phyloP scores from a whole-genome alignment of 2,329 filamentous ascomycete genomes.

The Teratosphaeria nubilosa region DNA sequence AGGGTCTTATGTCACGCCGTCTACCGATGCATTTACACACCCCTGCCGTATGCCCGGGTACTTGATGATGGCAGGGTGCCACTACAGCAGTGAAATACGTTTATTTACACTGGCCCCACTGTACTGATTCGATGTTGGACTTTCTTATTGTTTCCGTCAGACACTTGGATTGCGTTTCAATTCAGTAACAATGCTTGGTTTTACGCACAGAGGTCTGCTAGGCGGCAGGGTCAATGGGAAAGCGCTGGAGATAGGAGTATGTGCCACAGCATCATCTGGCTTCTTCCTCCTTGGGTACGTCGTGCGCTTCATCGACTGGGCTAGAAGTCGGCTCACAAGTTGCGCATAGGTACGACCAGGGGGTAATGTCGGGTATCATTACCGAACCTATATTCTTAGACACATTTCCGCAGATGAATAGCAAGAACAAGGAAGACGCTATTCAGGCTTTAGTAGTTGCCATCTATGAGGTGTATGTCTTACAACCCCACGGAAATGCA shows the following conservation, averaged over 20 bases:
- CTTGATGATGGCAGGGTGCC: background rate
- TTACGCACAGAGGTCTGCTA: background rate
- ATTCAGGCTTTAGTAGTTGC: conserved; percentile 26
- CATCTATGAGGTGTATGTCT: conserved; percentile 15
- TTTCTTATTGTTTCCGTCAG: background rate
- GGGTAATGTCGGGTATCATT: conserved; percentile 31
- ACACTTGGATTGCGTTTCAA: background rate
- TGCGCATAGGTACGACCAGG: conserved; percentile 1
- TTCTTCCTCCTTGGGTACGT: background rate
- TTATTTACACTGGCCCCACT: background rate
- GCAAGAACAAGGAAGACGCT: conserved; percentile 11
- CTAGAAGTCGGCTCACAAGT: background rate
- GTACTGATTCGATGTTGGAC: background rate
- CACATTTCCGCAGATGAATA: conserved; percentile 31
- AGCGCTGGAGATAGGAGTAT: background rate
- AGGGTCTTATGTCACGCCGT: background rate
- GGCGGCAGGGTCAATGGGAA: background rate
- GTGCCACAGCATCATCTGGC: background rate
- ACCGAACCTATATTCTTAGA: conserved; percentile 31
- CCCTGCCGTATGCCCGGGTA: background rate
- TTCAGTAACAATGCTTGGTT: background rate
- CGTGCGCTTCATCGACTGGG: background rate
- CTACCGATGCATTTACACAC: background rate
- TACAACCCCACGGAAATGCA: background rate
- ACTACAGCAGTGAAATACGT: background rate